These are phyloP conservation scores for Yamadazyma dushanensis DNA, from an alignment of 1,139 yeast species.

Conservation along the genomic window DNA sequence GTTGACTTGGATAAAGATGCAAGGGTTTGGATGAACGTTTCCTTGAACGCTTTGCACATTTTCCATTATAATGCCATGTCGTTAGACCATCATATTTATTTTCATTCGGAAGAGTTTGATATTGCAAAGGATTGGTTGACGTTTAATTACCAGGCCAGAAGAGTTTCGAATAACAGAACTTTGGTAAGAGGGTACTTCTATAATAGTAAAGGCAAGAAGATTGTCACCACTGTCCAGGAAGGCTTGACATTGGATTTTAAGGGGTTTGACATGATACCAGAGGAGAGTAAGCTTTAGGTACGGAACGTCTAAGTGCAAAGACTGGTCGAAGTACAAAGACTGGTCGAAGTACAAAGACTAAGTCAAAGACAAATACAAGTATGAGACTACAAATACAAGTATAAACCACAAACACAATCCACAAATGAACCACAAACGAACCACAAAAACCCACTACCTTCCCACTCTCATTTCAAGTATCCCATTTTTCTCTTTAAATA, in stretches of 20 bases:
- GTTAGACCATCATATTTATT: constrained; percentile 47
- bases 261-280: constrained; percentile 18
- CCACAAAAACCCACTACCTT: too few species aligned
- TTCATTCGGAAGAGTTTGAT: constrained; percentile 37
- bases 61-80: constrained; percentile 52
- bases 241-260: constrained; percentile 34
- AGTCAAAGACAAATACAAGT: too few species aligned
- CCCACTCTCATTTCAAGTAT: too few species aligned
- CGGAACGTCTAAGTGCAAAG: too few species aligned
- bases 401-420: too few species aligned
- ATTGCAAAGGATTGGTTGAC: constrained; percentile 42
- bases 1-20: constrained; percentile 39
- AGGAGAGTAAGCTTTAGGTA: too few species aligned
- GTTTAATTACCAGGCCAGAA: constrained; percentile 38
- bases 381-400: too few species aligned
- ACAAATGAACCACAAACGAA: too few species aligned
- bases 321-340: too few species aligned
- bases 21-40: constrained; percentile 26
- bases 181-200: constrained; percentile 40
- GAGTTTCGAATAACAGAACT: constrained; percentile 37
- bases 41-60: constrained; percentile 41
- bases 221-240: constrained; percentile 47
- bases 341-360: too few species aligned
- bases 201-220: constrained; percentile 32
- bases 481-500: background rate